Evolutionary conservation across 805 yeast species (phyloP), one percentile per base, ranked within the genome.

Genomic region (Cyberlindnera misumaiensis): DNA sequence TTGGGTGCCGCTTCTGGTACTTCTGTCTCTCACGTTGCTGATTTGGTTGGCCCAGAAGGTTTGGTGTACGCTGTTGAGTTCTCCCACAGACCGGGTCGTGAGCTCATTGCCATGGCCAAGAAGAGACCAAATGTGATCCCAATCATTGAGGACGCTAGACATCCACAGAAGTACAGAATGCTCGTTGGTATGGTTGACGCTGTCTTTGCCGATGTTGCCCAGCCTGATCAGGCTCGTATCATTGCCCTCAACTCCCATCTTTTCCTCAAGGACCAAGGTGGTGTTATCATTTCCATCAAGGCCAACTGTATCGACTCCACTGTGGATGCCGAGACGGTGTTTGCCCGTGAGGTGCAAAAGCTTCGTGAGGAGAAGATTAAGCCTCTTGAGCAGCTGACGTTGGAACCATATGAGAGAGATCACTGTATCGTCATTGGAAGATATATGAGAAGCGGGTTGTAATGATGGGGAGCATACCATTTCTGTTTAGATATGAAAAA

Each of bases 301-400:
- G 98, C 98, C 58, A 93, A 93, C 88, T 93, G 98, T 87, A 93
- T 93, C 66, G 98, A 93, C 72, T 93, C 97, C 35, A 93, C 98
- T 45, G 97, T 90, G 43, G 97, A 89, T 65, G 98, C 98, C 52
- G 97, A 93, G 76, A 89, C 97, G 45, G 98, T 93, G 49, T 93
- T 93, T 62, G 97, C 98, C 46, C 86, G 97, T 75, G 98, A 93
- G 74, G 97, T 93, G 44, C 97, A 93, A 72, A 93, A 93, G 69
- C 80, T 93, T 71, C 82, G 98, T 72, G 97, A 90, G 71, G 98
- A 93, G 76, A 83, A 95, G 68, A 85, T 93, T 68, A 93, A 93
- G 73, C 98, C 98, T 49, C 72, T 89, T 61, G 98, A 93, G 72
- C 98, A 93, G 76, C 80, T 93, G 68, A 93, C 98, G 39, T 78